Percentiles rank a stretch among this genome's conserved stretches.
These are phyloP conservation scores for Wickerhamiella bombiphila DNA, from an alignment of 805 yeast genomes.

Conservation along the genomic window DNA sequence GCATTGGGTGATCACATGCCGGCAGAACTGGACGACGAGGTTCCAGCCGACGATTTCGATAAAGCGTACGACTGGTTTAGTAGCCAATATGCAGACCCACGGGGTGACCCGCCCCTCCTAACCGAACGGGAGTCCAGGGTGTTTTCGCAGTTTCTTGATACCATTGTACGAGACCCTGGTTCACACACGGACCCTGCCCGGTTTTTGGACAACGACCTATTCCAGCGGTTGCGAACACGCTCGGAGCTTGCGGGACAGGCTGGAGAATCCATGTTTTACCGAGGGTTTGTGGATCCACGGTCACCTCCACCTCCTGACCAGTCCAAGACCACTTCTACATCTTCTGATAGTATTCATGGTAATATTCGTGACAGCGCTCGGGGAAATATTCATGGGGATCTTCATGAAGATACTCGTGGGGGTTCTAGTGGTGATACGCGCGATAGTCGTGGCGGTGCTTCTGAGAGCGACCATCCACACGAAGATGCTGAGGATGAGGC, in stretches of 20 bases:
- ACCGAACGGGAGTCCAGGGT: slow-evolving; percentile 9
- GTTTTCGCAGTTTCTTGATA: slow-evolving; percentile 8
- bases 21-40: slow-evolving; percentile 3
- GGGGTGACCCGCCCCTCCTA: slow-evolving; percentile 5
- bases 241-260: background rate
- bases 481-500: slow-evolving; percentile 3
- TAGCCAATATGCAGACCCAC: slow-evolving; percentile 1
- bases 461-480: too few relatives aligned
- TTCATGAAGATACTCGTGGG: too few relatives aligned
- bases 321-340: background rate
- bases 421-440: too few relatives aligned
- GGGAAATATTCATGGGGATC: too few relatives aligned
- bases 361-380: too few relatives aligned
- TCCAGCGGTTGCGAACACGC: background rate
- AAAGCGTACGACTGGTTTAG: slow-evolving; percentile 11
- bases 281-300: slow-evolving; percentile 1
- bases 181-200: background rate
- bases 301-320: background rate
- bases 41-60: slow-evolving; percentile 11
- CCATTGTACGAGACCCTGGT: slow-evolving; percentile 7
- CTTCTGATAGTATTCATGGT: background rate
- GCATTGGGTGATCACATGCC: too few relatives aligned
- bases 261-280: slow-evolving; percentile 1
- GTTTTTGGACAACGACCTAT: slow-evolving; percentile 1
- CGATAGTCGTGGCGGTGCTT: too few relatives aligned